A percentile compares a stretch with the other conserved stretches of the same genome.
Conservation (phyloP, 2,329 filamentous ascomycete species). For the Ophiostoma pallidulum region DNA sequence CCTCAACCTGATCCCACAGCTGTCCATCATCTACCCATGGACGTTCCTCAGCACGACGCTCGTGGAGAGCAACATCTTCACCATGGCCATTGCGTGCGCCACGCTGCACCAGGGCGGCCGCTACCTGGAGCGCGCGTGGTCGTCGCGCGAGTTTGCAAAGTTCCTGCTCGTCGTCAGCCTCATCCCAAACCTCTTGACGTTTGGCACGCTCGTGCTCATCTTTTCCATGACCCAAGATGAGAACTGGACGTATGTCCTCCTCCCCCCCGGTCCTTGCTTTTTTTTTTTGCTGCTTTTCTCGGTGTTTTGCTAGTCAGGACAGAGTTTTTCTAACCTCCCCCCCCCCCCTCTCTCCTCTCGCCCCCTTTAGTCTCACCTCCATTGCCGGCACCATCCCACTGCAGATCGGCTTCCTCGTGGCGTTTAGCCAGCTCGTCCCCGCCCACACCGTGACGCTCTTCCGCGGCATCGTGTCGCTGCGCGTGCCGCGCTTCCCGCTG, state of each 20-base stretch:
- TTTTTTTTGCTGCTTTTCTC: too few relatives aligned
- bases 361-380: conserved; percentile 53
- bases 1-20: conserved; percentile 74
- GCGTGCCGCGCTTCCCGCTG: conserved; percentile 64
- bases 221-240: conserved; percentile 57
- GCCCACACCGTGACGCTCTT: conserved; percentile 95
- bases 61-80: conserved; percentile 89
- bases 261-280: background rate
- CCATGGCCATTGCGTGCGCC: conserved; percentile 62
- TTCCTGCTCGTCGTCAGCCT: conserved; percentile 71
- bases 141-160: conserved; percentile 81
- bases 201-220: conserved; percentile 61
- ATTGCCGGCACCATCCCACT: conserved; percentile 83
- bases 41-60: conserved; percentile 77
- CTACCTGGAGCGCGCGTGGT: conserved; percentile 95
- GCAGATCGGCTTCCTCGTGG: conserved; percentile 88
- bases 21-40: conserved; percentile 85
- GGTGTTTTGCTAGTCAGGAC: too few relatives aligned
- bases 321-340: background rate
- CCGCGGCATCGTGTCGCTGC: conserved; percentile 77
- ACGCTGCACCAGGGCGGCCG: conserved; percentile 87
- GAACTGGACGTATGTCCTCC: conserved; percentile 50
- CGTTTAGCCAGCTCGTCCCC: conserved; percentile 94
- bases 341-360: background rate
- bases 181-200: conserved; percentile 70